A percentile compares a stretch with the other conserved stretches of the same genome.
Evolutionary conservation across 2,329 filamentous ascomycete species (phyloP).

Genomic region (Talaromyces sp.): DNA sequence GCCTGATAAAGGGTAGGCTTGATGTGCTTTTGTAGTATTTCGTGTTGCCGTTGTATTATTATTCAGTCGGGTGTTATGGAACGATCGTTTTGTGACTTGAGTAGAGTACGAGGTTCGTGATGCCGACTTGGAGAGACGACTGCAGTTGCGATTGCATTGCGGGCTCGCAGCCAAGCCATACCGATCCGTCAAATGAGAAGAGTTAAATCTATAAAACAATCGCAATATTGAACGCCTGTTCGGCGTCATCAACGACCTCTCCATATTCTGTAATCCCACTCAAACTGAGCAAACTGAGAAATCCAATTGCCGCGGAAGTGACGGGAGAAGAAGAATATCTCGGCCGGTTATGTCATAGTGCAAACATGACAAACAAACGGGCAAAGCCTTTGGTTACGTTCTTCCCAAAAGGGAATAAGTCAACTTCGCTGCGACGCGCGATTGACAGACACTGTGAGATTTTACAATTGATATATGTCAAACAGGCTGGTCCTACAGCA

Average conservation of each 20-base stretch:
- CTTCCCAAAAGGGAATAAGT: constrained; percentile 7
- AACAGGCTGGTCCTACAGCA: neutral
- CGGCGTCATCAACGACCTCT: neutral
- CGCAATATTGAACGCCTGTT: neutral
- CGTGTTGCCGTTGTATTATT: neutral
- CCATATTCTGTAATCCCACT: neutral
- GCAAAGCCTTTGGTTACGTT: neutral
- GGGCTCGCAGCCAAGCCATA: neutral
- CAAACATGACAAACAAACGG: constrained; percentile 36
- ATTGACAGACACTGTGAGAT: neutral
- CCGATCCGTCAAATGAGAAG: neutral
- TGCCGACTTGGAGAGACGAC: constrained; percentile 14
- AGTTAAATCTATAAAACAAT: neutral
- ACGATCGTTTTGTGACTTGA: neutral
- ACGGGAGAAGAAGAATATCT: constrained; percentile 4
- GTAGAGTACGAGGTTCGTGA: neutral
- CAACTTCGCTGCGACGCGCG: constrained; percentile 1
- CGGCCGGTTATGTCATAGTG: constrained; percentile 31
- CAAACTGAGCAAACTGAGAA: constrained; percentile 15
- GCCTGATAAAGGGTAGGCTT: constrained; percentile 39
- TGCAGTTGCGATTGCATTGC: neutral
- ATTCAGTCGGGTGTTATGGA: neutral
- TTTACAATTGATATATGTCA: neutral
- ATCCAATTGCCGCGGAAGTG: constrained; percentile 10
- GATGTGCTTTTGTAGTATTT: constrained; percentile 15